phyloP scores from a whole-genome alignment of 2,329 filamentous ascomycete species.

The Beauveria bassiana region DNA sequence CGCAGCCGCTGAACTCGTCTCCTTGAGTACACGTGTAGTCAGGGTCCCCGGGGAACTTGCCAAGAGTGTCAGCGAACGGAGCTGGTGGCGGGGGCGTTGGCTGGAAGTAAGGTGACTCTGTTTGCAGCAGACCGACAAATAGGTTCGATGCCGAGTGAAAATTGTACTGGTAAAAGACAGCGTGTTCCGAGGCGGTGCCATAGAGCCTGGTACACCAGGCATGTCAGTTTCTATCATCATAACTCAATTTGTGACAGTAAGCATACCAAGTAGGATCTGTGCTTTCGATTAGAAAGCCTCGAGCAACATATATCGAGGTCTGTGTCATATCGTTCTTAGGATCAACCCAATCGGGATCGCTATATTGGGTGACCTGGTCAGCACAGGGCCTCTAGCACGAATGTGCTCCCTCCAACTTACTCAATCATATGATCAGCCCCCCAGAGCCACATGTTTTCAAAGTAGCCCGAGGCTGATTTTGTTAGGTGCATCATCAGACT shows the following conservation, averaged over 20 bases:
- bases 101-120: constrained; percentile 57
- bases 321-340: constrained; percentile 11
- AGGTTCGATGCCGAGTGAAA: constrained; percentile 38
- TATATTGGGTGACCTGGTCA: constrained; percentile 2
- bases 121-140: constrained; percentile 56
- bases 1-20: constrained; percentile 14
- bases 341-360: not conserved
- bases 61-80: constrained; percentile 13
- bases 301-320: constrained; percentile 16
- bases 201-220: constrained; percentile 25
- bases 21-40: not conserved
- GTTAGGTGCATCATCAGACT: constrained; percentile 46
- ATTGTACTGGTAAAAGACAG: constrained; percentile 44
- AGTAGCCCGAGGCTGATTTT: constrained; percentile 37
- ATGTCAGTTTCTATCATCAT: constrained; percentile 12
- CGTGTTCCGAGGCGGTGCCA: constrained; percentile 37
- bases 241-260: constrained; percentile 11
- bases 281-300: constrained; percentile 16
- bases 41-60: not conserved
- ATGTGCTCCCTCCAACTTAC: not conserved
- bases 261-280: constrained; percentile 7
- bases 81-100: constrained; percentile 25
- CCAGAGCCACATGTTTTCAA: constrained; percentile 57
- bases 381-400: not conserved
- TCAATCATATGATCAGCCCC: constrained; percentile 54